A percentile compares a stretch with the other conserved stretches of the same genome.
Conservation (phyloP, 139 green algal genomes). For the Diplosphaera chodatii region DNA sequence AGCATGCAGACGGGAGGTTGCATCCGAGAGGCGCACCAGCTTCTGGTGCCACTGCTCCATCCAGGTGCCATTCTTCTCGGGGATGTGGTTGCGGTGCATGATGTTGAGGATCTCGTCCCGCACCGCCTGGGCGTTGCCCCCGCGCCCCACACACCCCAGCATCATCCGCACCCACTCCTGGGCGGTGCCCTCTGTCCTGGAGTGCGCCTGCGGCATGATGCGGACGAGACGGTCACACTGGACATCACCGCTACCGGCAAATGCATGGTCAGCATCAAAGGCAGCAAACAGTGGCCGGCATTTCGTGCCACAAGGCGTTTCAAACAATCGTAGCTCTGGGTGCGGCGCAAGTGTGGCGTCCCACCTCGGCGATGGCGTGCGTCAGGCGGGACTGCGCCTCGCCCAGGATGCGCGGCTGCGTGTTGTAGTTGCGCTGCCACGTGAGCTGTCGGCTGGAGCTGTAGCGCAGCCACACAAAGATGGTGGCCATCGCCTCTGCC, state of each 20-base stretch:
- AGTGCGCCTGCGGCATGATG: constrained; percentile 28
- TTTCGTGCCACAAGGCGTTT: too few relatives aligned
- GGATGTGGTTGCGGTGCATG: constrained; percentile 93
- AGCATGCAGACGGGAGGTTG: too few relatives aligned
- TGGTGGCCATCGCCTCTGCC: constrained; percentile 49
- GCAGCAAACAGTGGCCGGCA: too few relatives aligned
- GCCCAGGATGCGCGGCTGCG: constrained; percentile 87
- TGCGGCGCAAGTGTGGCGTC: too few relatives aligned
- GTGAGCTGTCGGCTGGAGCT: constrained; percentile 86
- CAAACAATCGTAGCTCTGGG: too few relatives aligned
- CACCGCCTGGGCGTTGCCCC: constrained; percentile 92
- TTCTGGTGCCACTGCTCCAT: constrained; percentile 98
- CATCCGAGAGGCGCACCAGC: constrained; percentile 39
- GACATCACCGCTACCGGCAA: too few relatives aligned
- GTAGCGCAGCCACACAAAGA: constrained; percentile 96
- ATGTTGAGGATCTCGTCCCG: constrained; percentile 98
- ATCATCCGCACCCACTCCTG: constrained; percentile 88
- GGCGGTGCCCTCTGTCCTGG: constrained; percentile 37
- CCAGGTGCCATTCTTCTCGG: constrained; percentile 74
- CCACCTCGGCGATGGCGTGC: constrained; percentile 54
- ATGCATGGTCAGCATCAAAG: too few relatives aligned
- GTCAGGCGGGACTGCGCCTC: constrained; percentile 90
- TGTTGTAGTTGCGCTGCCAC: constrained; percentile 99
- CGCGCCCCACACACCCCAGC: constrained; percentile 83
- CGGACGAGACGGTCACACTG: too few relatives aligned